Evolutionary conservation across 2,329 filamentous ascomycete species (phyloP).

Genomic region (Elsinoe perseae): DNA sequence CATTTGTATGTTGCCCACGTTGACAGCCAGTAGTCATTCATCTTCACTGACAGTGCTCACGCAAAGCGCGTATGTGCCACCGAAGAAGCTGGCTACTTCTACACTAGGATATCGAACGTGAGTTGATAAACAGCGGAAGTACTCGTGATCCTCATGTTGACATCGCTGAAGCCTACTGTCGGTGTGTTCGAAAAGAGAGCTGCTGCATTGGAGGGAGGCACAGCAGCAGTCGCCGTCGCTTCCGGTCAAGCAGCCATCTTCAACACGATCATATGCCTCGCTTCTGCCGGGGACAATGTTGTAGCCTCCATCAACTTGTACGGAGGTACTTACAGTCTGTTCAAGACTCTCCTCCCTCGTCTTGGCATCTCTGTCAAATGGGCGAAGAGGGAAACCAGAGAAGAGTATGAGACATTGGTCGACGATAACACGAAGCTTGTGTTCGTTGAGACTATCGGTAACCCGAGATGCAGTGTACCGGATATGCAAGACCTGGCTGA

Average conservation of each 20-base stretch:
- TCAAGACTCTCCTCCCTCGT: neutral
- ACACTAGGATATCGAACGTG: neutral
- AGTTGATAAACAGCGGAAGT: neutral
- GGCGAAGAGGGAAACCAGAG: neutral
- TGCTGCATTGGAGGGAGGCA: neutral
- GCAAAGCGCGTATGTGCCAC: neutral
- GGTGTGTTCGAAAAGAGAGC: neutral
- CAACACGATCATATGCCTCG: neutral
- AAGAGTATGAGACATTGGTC: neutral
- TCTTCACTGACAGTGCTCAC: neutral
- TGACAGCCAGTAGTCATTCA: constrained; percentile 28
- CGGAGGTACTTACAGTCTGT: neutral
- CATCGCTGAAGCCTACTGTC: neutral
- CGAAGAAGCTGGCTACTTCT: neutral
- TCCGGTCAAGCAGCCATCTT: neutral
- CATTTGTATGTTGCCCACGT: too few relatives aligned
- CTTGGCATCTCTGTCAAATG: neutral
- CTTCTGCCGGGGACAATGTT: neutral
- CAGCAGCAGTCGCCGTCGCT: neutral
- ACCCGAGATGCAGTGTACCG: neutral
- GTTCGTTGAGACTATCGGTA: neutral
- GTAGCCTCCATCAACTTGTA: neutral
- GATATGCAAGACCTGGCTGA: neutral
- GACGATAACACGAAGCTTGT: neutral
- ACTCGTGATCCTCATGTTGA: neutral